These are phyloP conservation scores for Hypoxylon intermedium DNA, from an alignment of 495 filamentous ascomycete species.

Conservation along the genomic window DNA sequence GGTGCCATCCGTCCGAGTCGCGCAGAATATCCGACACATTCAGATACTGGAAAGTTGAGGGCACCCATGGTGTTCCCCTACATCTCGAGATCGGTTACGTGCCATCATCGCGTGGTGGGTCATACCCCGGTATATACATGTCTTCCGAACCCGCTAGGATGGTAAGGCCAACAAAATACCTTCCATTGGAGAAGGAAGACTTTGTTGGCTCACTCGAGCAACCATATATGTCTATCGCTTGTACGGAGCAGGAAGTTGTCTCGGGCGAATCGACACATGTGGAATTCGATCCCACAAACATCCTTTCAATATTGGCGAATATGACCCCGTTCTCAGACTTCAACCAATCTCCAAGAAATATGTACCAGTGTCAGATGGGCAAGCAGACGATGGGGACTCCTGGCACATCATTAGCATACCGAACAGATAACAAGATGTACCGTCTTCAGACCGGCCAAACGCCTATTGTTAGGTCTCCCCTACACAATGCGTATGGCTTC, in stretches of 20 bases:
- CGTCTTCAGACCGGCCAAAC: constrained; percentile 95
- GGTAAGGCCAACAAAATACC: constrained; percentile 89
- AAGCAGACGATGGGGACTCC: constrained; percentile 99
- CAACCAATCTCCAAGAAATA: constrained; percentile 98
- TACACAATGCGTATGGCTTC: constrained; percentile 94
- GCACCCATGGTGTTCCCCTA: constrained; percentile 79
- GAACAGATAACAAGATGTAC: constrained; percentile 97
- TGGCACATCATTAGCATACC: constrained; percentile 81
- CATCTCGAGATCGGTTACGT: constrained; percentile 92
- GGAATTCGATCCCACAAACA: constrained; percentile 93
- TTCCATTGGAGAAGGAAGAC: constrained; percentile 82
- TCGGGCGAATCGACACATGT: constrained; percentile 89
- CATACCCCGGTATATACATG: constrained; percentile 96
- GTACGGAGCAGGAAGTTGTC: constrained; percentile 80
- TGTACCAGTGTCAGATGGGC: constrained; percentile 99
- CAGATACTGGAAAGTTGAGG: constrained; percentile 94
- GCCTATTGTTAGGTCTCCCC: constrained; percentile 86
- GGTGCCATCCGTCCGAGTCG: constrained; percentile 83
- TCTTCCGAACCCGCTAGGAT: constrained; percentile 84
- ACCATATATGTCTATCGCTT: constrained; percentile 97
- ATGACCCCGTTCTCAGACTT: constrained; percentile 99
- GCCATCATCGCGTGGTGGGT: constrained; percentile 82
- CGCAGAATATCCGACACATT: constrained; percentile 80
- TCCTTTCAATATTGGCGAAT: constrained; percentile 96
- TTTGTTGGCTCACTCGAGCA: constrained; percentile 93